Evolutionary conservation across 768 basidiomycete species (phyloP).

Genomic region (Auricularia heimuer): DNA sequence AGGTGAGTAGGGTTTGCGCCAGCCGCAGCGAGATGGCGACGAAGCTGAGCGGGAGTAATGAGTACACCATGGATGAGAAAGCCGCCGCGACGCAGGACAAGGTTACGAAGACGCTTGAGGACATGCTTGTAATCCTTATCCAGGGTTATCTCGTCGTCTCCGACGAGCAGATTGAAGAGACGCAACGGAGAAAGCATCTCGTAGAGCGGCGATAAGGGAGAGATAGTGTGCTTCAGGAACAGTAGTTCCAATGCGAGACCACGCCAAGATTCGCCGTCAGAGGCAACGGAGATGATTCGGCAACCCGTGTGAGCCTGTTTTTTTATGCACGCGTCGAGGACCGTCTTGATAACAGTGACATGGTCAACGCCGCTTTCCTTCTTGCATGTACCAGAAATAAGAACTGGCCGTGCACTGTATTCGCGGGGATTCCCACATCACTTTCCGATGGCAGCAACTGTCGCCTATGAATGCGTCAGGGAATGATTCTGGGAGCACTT

Average conservation of each 20-base stretch:
- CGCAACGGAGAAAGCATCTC: slow-evolving; percentile 11
- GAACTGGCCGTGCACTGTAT: slow-evolving; percentile 17
- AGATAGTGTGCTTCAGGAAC: slow-evolving; percentile 16
- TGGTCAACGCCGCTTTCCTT: slow-evolving; percentile 15
- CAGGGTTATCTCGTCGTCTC: slow-evolving; percentile 24
- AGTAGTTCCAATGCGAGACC: slow-evolving; percentile 17
- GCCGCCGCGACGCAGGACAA: slow-evolving; percentile 18
- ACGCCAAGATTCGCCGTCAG: slow-evolving; percentile 22
- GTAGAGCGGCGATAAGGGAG: slow-evolving; percentile 17
- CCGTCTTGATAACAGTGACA: slow-evolving; percentile 12
- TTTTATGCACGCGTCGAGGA: slow-evolving; percentile 8
- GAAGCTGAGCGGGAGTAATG: slow-evolving; percentile 17
- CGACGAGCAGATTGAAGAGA: slow-evolving; percentile 23
- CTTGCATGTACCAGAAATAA: slow-evolving; percentile 21
- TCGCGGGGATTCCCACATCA: slow-evolving; percentile 12
- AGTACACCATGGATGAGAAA: slow-evolving; percentile 15
- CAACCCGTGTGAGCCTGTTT: background rate
- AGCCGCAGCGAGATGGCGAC: slow-evolving; percentile 14
- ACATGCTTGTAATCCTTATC: slow-evolving; percentile 30
- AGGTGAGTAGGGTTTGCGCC: slow-evolving; percentile 8
- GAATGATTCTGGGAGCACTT: background rate
- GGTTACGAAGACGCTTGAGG: slow-evolving; percentile 23
- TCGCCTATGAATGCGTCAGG: slow-evolving; percentile 14
- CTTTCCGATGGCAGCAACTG: slow-evolving; percentile 17
- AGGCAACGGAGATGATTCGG: slow-evolving; percentile 13